Percentiles rank a stretch among this genome's conserved stretches.
Evolutionary conservation across 345 rosid species (phyloP).

Genomic region (Brassica napus): DNA sequence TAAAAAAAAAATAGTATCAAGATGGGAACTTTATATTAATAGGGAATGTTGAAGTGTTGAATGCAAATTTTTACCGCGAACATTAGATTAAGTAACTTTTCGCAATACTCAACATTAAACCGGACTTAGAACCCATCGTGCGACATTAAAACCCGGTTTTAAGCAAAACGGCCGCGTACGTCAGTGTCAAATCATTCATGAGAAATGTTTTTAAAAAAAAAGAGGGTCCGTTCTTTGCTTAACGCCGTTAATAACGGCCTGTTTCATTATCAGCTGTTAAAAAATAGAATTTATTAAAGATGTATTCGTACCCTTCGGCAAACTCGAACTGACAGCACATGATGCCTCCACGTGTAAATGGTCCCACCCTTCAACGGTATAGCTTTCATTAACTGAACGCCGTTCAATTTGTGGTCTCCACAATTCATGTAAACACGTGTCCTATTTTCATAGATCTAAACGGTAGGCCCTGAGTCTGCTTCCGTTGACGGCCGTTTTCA

Average conservation of each 20-base stretch:
- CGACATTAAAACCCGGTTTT: conserved; percentile 30
- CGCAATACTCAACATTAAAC: neutral
- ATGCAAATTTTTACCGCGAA: neutral
- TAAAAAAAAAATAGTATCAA: neutral
- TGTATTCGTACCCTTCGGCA: conserved; percentile 32
- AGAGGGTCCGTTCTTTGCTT: conserved; percentile 14
- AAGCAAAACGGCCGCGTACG: conserved; percentile 43
- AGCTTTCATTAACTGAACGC: conserved; percentile 27
- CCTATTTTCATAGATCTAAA: conserved; percentile 17
- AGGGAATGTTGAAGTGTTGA: neutral
- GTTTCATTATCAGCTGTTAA: conserved; percentile 2
- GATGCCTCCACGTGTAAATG: conserved; percentile 25
- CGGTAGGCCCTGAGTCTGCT: conserved; percentile 23
- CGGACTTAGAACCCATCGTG: conserved; percentile 4
- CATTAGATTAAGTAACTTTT: neutral
- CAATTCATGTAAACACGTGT: conserved; percentile 40
- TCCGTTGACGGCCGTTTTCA: conserved; percentile 37
- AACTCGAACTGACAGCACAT: conserved; percentile 38
- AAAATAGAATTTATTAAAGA: conserved; percentile 15
- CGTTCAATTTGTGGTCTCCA: conserved; percentile 35
- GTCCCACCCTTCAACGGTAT: conserved; percentile 32
- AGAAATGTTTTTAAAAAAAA: neutral
- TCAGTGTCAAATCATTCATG: conserved; percentile 31
- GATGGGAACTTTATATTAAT: neutral
- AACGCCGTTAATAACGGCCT: conserved; percentile 42